Conservation (phyloP, 2,329 filamentous ascomycete genomes). For the Xylariaceae sp. region DNA sequence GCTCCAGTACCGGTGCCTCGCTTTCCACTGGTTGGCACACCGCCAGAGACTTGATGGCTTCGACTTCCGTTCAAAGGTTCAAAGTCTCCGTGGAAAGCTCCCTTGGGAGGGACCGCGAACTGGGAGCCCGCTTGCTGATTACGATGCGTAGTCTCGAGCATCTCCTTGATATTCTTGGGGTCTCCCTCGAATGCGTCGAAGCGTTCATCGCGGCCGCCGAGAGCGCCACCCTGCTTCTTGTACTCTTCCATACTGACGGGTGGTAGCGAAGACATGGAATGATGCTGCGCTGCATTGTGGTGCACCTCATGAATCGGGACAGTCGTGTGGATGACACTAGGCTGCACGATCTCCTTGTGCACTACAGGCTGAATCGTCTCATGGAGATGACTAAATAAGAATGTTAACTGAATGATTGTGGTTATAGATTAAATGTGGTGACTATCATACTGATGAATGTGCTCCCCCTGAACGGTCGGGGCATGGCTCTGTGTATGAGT, state of each 20-base stretch:
- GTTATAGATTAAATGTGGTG: background rate
- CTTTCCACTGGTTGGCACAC: background rate
- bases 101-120: constrained; percentile 8
- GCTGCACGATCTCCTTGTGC: constrained; percentile 69
- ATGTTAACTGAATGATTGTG: background rate
- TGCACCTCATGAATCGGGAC: constrained; percentile 74
- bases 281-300: constrained; percentile 67
- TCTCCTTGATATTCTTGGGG: constrained; percentile 51
- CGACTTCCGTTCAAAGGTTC: constrained; percentile 8
- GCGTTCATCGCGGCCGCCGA: constrained; percentile 57
- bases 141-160: constrained; percentile 24
- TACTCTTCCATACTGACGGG: constrained; percentile 68
- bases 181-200: constrained; percentile 65
- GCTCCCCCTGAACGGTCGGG: constrained; percentile 60
- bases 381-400: constrained; percentile 52
- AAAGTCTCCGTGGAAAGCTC: constrained; percentile 16
- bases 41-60: background rate
- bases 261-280: constrained; percentile 65
- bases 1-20: too few relatives aligned
- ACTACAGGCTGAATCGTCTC: constrained; percentile 73
- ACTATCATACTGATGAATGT: constrained; percentile 56
- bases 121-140: constrained; percentile 18
- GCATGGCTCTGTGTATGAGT: constrained; percentile 51
- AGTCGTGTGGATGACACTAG: constrained; percentile 70
- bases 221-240: constrained; percentile 52